Conservation (phyloP, 345 rosid genomes). For the Atalantia buxifolia region DNA sequence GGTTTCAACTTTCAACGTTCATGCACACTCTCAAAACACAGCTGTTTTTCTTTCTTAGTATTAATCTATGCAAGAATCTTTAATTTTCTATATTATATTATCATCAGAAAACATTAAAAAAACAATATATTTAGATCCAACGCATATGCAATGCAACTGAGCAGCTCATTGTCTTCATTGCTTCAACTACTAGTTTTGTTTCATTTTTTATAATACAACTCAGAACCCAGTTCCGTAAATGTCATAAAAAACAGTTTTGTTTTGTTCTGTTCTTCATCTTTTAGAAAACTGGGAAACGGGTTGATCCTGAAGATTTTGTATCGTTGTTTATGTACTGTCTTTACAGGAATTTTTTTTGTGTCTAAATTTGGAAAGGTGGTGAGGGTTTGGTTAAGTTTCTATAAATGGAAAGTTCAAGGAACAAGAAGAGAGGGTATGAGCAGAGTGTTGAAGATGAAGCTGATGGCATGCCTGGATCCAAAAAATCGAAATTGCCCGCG, state of each 20-base stretch:
- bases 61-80: background rate
- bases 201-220: background rate
- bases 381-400: conserved; percentile 20
- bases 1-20: conserved; percentile 40
- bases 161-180: conserved; percentile 3
- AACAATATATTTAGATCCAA: conserved; percentile 20
- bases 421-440: conserved; percentile 62
- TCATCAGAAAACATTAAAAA: conserved; percentile 2
- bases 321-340: conserved; percentile 22
- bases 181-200: conserved; percentile 1
- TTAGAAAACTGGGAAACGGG: background rate
- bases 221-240: conserved; percentile 18
- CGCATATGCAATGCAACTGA: background rate
- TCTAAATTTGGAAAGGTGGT: conserved; percentile 21
- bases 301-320: conserved; percentile 11
- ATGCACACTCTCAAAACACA: conserved; percentile 29
- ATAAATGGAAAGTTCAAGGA: conserved; percentile 64
- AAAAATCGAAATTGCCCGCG: conserved; percentile 75
- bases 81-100: background rate
- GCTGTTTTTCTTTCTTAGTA: conserved; percentile 20
- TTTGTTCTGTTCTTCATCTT: background rate
- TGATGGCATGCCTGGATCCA: conserved; percentile 49
- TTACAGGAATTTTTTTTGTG: conserved; percentile 13
- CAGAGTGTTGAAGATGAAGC: conserved; percentile 44
- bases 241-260: background rate